Conservation (phyloP, 768 basidiomycete species). For the Phylloporus arenicola region DNA sequence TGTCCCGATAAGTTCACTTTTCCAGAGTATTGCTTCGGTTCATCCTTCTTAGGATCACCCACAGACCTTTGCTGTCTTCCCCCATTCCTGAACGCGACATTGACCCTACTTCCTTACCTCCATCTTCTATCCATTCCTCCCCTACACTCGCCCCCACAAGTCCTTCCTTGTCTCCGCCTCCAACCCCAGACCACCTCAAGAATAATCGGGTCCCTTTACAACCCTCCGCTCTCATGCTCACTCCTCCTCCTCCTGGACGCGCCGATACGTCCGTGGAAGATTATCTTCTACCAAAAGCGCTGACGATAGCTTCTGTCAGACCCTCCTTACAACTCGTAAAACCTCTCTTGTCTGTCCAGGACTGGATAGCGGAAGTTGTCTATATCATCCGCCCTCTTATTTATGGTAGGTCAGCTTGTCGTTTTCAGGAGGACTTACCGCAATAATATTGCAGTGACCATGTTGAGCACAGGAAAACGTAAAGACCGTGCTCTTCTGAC, state of each 20-base stretch:
- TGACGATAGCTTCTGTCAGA: conserved; percentile 67
- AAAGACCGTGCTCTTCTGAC: conserved; percentile 57
- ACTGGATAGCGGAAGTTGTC: conserved; percentile 72
- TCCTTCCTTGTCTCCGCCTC: conserved; percentile 48
- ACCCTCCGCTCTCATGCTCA: conserved; percentile 53
- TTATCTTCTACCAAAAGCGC: conserved; percentile 75
- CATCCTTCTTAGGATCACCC: conserved; percentile 66
- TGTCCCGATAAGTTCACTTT: conserved; percentile 9
- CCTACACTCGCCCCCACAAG: conserved; percentile 59
- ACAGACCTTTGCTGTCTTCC: conserved; percentile 67
- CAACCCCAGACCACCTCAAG: conserved; percentile 74
- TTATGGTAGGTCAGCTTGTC: conserved; percentile 51
- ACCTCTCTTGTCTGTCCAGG: conserved; percentile 54
- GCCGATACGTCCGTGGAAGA: conserved; percentile 65
- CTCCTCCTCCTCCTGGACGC: conserved; percentile 44
- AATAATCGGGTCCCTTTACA: conserved; percentile 71
- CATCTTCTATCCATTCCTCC: conserved; percentile 48
- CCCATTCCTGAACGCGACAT: conserved; percentile 86
- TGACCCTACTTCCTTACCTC: conserved; percentile 64
- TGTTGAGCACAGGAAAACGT: conserved; percentile 20
- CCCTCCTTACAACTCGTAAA: conserved; percentile 63
- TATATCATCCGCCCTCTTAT: conserved; percentile 69
- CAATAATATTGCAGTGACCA: conserved; percentile 14
- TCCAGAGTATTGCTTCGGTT: conserved; percentile 71
- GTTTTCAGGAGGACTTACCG: conserved; percentile 6